Base-by-base conservation (phyloP, 1,284 basidiomycete genomes). In the Trametes hirsuta region DNA sequence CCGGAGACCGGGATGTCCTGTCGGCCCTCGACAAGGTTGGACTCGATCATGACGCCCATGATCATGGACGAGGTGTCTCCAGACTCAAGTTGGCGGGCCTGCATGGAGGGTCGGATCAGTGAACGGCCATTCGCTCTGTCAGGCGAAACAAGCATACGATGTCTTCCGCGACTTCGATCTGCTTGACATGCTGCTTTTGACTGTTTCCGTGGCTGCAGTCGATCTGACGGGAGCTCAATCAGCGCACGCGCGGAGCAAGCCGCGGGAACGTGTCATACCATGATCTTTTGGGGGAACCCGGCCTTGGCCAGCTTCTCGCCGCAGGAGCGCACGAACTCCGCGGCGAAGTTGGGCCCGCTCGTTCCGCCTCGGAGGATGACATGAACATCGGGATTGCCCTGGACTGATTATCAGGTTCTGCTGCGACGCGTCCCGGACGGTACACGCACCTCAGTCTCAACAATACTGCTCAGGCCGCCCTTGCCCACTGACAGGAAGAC, bases 31-130 rank as follows among this genome's bases (percentile, higher is more conserved):
- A 93, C 84, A 59, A 98, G 82, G 75, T 99, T 97, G 49, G 91
- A 94, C 76, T 99, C 97, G 63, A 98, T 84, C 97, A 99, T 99
- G 62, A 97, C 95, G 60, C 97, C 97, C 84, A 97, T 91, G 73
- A 99, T 94, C 71, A 86, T 84, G 22, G 81, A 72, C 1, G 86
- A 81, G 0, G 93, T 94, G 55, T 93, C 88, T 39, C 81, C 79
- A 3, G 81, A 83, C 63, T 88, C 82, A 21, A 94, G 77, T 79
- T 95, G 91, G 45, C 78, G 77, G 22, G 90, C 86, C 90, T 92
- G 64, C 30, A 22, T 6, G 39, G 12, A 40, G 9, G 22, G 22
- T 40, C 35, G 22, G 36, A 39, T 57, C 48, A 56, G 48, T n/a
- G 51, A 44, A 34, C 52, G 48, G 39, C 59, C 53, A 55, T 50